Conservation (phyloP, 78 protist species). For the Pelomyxa schiedti region DNA sequence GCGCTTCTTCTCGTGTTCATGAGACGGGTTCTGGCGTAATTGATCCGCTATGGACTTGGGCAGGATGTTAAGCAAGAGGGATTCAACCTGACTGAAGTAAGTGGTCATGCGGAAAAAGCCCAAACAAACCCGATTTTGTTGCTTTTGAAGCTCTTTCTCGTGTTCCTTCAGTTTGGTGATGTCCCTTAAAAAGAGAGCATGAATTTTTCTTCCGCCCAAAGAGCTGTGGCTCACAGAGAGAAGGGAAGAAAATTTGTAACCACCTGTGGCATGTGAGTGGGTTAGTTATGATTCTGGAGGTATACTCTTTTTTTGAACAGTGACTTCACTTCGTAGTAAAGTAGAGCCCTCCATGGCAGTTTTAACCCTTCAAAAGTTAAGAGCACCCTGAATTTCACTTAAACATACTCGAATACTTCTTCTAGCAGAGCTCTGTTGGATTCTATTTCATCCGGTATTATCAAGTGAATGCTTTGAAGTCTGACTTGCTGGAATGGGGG, state of each 20-base stretch:
- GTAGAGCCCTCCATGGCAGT: too few species aligned
- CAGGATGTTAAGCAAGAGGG: constrained; percentile 17
- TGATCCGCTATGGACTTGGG: constrained; percentile 25
- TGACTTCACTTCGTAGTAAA: too few species aligned
- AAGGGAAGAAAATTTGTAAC: too few species aligned
- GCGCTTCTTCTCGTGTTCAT: not conserved
- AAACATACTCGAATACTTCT: too few species aligned
- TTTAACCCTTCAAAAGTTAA: too few species aligned
- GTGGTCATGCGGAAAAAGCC: too few species aligned
- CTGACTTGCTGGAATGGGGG: not conserved
- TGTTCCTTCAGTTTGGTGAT: not conserved
- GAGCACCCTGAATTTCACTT: too few species aligned
- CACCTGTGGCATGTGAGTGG: too few species aligned
- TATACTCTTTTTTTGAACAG: too few species aligned
- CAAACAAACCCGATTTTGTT: not conserved
- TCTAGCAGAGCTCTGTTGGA: not conserved
- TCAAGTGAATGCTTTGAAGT: not conserved
- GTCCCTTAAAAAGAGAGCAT: not conserved
- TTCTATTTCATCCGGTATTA: not conserved
- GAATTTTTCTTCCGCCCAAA: too few species aligned
- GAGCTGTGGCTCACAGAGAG: not conserved
- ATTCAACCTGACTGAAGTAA: not conserved
- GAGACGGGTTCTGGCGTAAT: not conserved
- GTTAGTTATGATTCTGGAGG: too few species aligned
- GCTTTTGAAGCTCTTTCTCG: not conserved